Base-by-base conservation (phyloP, 2,329 filamentous ascomycete species). In the Paraphaeosphaeria sporulosa region DNA sequence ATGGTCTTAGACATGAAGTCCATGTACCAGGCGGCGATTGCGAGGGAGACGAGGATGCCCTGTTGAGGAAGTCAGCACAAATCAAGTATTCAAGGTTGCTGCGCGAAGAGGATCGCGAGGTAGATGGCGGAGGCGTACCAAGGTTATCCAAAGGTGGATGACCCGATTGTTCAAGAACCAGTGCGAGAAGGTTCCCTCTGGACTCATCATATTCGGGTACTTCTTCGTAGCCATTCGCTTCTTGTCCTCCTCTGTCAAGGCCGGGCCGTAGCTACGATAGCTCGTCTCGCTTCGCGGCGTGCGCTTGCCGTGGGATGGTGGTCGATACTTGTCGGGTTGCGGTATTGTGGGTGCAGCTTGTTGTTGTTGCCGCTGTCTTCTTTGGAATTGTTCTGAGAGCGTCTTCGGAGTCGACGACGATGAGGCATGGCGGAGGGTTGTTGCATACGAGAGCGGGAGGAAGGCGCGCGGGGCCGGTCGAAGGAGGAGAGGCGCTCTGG, bases 131-230 rank as follows among this genome's bases (percentile, higher is more conserved):
- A 8, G 10, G 75, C 86, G 60, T 83, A 96, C 93, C 83, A 97
- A 84, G 2, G 92, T 91, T 75, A 99, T 94, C 77, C 86, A 90
- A 30, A 92, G 78, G 78, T 99, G 94, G 58, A 98, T 86, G 58
- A 81, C 81, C 60, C 86, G 86, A 76, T 87, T 94, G 67, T 92
- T 89, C 75, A 96, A 83, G 78, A 98, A 94, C 87, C 90, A 94
- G 78, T 94, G 86, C 80, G 91, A 85, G 78, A 92, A 93, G 0
- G 90, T 92, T 6, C 93, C 92, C 73, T 90, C 84, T 0, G 93
- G 89, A 49, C 94, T 91, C 84, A 96, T 93, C 85, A 96, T 89
- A 69, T 94, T 90, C 1, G 95, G 95, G 76, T 98, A 98, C 65
- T 90, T 83, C 77, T 87, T 90, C 65, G 80, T 86, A 66, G 83